Evolutionary conservation across 1,284 basidiomycete species (phyloP), one percentile per base, ranked within the genome.

Genomic region (Apiotrichum sp.): DNA sequence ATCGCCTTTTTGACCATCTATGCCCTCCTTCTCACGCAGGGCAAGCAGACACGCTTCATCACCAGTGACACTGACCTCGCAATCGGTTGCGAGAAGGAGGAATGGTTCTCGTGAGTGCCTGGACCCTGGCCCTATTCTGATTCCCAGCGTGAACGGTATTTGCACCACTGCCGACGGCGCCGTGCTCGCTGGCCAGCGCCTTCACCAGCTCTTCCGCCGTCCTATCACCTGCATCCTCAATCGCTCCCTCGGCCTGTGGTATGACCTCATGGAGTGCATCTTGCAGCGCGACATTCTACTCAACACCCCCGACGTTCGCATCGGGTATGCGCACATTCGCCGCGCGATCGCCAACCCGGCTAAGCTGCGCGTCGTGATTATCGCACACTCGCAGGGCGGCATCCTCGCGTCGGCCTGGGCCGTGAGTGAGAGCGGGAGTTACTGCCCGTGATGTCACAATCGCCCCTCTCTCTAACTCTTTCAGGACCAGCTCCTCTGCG

Each of bases 351-450:
- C 55, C 16, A 47, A 66, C 31, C 43, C 44, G 4, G 40, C 29
- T 1, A 65, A 64, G 54, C 60, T 58, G 16, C 63, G 64, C 35
- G 58, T 71, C 39, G 68, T 71, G 42, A 57, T 71, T 52, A 64
- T 71, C n/a, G 64, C 63, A 9, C 70, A 71, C 48, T 62, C 59
- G 14, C 70, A 71, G 58, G 70, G 70, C 29, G 68, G 67, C 10
- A 70, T 71, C 59, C 67, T 70, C 52, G 47, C 61, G n/a, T 61
- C 65, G 0, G 47, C 62, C 8, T 68, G 66, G 62, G 49, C 61
- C 11, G 60, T 62, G n/a, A 56, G 65, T 61, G 8, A 31, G 10
- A 16, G 6, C 11, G 10, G 6, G 11, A 14, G 6, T 14, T 14
- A 41, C 10, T 6, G 10, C 10, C 22, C 10, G 10, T 6, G 40